Conservation (phyloP, 305 asterid species). For the Plantago coronopus region DNA sequence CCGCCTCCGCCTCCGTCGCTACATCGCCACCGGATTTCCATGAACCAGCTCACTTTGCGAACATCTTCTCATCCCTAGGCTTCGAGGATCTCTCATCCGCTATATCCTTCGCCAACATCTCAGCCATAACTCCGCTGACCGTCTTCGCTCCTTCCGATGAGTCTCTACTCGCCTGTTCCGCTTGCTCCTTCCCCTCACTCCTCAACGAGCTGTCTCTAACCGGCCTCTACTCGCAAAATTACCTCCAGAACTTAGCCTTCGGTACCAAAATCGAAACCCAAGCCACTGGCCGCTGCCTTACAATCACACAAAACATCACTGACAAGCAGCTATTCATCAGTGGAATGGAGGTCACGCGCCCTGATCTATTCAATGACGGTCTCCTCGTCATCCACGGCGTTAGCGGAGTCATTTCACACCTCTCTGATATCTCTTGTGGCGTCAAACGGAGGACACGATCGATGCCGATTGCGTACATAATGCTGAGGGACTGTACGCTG, state of each 20-base stretch:
- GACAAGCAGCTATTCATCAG: constrained; percentile 44
- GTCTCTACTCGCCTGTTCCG: constrained; percentile 55
- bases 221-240: constrained; percentile 54
- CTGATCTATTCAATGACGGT: constrained; percentile 73
- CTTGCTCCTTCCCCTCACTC: constrained; percentile 58
- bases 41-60: too few relatives aligned
- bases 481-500: constrained; percentile 58
- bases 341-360: constrained; percentile 59
- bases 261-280: constrained; percentile 76
- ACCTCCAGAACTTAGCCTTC: constrained; percentile 53
- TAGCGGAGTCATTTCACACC: constrained; percentile 61
- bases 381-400: constrained; percentile 59
- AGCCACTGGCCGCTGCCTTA: constrained; percentile 64
- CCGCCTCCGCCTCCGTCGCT: too few relatives aligned
- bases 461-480: constrained; percentile 43
- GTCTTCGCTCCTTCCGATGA: constrained; percentile 75
- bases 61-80: constrained; percentile 63
- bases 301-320: constrained; percentile 46
- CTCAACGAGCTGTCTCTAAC: constrained; percentile 74
- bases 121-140: constrained; percentile 61
- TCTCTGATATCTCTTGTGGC: constrained; percentile 69
- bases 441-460: constrained; percentile 43
- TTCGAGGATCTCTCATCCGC: constrained; percentile 66
- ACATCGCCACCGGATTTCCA: too few relatives aligned
- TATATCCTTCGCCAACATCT: constrained; percentile 39